Evolutionary conservation across 2,329 filamentous ascomycete genomes (phyloP), one percentile per base, ranked within the genome.

Genomic region (Albophoma yamanashiensis): DNA sequence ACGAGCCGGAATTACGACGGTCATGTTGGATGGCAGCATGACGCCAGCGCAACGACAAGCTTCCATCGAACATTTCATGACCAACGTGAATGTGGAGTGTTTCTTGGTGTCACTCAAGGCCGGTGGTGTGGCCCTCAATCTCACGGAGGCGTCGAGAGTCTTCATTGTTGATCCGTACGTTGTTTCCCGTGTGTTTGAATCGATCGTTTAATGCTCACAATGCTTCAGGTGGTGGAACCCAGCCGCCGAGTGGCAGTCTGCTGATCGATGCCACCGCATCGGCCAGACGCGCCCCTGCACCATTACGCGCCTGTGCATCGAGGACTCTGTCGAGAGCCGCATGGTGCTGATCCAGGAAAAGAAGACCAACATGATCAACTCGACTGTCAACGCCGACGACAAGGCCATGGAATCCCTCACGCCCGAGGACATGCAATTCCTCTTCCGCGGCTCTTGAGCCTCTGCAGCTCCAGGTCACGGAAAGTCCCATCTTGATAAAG

Each of bases 211-310:
- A 11, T 58, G 36, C 65, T 73, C 62, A 76, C 5, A 34, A 61
- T 39, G 63, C 42, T n/a, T 65, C 11, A 92, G 89, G 66, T 97
- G 94, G 94, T 99, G 94, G 94, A 97, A 97, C 67, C 94, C 94
- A n/a, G 92, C 92, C n/a, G 93, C 93, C 0, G 94, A 99, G 76
- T 99, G 94, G 94, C 94, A 99, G 75, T 94, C 89, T 63, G 94
- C 94, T 3, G 94, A 99, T 72, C 84, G 90, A 64, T 92, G 89
- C 70, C 94, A 97, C 75, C 92, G 94, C 60, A 99, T 97, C 66
- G 94, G 94, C 39, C 94, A 99, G 77, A 90, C 87, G 55, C 89
- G 94, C 9, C 93, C 93, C 36, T 97, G 94, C 71, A 91, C 91
- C 42, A 96, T 99, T 67, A 97, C 92, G 1, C 87, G 94, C 36